phyloP scores from a whole-genome alignment of 306 rosid species.

The Gastrolobium bilobum region DNA sequence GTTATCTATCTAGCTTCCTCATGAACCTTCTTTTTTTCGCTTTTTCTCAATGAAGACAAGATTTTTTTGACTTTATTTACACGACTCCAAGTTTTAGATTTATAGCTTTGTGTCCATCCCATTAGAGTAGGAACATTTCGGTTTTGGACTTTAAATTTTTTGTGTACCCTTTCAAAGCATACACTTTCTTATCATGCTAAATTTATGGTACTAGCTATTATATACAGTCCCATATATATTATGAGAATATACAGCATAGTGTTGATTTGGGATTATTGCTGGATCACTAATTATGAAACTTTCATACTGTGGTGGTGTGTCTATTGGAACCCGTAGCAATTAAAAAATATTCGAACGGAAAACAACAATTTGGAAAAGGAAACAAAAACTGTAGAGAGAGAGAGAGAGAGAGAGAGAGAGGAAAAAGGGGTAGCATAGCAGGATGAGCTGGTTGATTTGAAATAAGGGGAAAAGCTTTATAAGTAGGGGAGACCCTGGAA shows the following conservation, averaged over 20 bases:
- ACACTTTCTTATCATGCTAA: background rate
- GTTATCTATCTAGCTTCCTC: constrained; percentile 1
- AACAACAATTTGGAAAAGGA: background rate
- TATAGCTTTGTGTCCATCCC: constrained; percentile 34
- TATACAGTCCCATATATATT: background rate
- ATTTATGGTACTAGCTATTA: background rate
- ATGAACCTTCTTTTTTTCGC: background rate
- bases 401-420: background rate
- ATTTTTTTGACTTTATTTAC: constrained; percentile 48
- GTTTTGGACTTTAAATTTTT: constrained; percentile 28
- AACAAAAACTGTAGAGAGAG: constrained; percentile 7
- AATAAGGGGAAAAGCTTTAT: constrained; percentile 43
- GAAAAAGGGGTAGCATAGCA: background rate
- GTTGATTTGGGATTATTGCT: background rate
- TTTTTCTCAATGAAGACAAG: constrained; percentile 45
- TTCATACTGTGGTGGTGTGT: background rate
- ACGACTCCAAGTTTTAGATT: constrained; percentile 26
- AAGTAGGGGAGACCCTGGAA: constrained; percentile 48
- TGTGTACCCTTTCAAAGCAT: background rate
- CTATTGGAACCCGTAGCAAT: background rate
- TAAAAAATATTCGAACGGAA: background rate
- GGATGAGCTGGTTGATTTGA: constrained; percentile 74
- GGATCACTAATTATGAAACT: background rate
- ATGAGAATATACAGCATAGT: background rate
- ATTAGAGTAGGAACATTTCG: constrained; percentile 9